A percentile compares a stretch with the other conserved stretches of the same genome.
These are phyloP conservation scores for Hypoxylon sp. DNA, from an alignment of 2,329 filamentous ascomycete species.

Conservation along the genomic window DNA sequence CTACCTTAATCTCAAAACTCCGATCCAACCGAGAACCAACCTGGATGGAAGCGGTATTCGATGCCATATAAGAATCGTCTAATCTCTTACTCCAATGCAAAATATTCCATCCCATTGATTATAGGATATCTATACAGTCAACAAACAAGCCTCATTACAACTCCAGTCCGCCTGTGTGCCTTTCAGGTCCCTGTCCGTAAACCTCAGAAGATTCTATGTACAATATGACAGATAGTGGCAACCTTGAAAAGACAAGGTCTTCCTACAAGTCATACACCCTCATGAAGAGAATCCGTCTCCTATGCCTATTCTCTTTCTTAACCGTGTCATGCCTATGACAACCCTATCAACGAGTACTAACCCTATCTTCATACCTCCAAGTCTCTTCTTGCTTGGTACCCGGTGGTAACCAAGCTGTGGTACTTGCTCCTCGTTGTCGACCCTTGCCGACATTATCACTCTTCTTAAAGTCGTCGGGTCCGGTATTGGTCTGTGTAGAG, in stretches of 20 bases:
- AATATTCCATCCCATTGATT: conserved; percentile 25
- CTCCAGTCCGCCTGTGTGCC: conserved; percentile 39
- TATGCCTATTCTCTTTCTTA: conserved; percentile 37
- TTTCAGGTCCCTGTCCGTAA: conserved; percentile 26
- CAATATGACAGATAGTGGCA: conserved; percentile 20
- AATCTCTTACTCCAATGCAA: conserved; percentile 26
- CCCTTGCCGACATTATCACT: conserved; percentile 57
- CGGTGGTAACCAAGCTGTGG: conserved; percentile 72
- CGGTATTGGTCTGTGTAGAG: conserved; percentile 46
- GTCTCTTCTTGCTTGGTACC: conserved; percentile 89
- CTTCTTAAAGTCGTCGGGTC: conserved; percentile 63
- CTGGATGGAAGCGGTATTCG: conserved; percentile 29
- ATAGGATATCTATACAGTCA: conserved; percentile 26
- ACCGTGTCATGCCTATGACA: not conserved
- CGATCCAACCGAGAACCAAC: conserved; percentile 17
- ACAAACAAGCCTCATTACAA: conserved; percentile 30
- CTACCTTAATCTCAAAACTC: conserved; percentile 9
- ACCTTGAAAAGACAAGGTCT: too few species aligned
- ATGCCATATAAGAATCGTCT: conserved; percentile 16
- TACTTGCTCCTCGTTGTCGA: conserved; percentile 55
- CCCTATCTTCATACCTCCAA: conserved; percentile 67
- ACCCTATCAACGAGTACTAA: conserved; percentile 27
- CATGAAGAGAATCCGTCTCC: conserved; percentile 16
- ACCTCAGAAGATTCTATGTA: conserved; percentile 32
- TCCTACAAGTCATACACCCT: too few species aligned